Conservation (phyloP, 2,329 filamentous ascomycete species). For the Hansfordia pulvinata region DNA sequence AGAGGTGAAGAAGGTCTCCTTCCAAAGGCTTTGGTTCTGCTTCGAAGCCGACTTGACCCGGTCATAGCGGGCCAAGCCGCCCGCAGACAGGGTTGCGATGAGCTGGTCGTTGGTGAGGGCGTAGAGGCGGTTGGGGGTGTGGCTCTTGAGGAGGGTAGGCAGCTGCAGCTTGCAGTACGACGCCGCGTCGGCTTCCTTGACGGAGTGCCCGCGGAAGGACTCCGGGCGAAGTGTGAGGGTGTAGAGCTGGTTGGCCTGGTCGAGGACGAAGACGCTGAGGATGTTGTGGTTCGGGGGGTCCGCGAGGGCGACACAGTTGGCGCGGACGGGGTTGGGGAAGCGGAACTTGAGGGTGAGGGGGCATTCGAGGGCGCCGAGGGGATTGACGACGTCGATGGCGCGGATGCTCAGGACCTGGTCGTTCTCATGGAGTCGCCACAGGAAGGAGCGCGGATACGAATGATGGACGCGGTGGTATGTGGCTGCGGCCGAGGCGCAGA, state of each 20-base stretch:
- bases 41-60: conserved; percentile 26
- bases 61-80: conserved; percentile 59
- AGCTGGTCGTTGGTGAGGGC: conserved; percentile 62
- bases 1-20: conserved; percentile 59
- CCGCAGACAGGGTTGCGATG: conserved; percentile 70
- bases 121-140: conserved; percentile 67
- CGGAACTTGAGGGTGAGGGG: conserved; percentile 64
- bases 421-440: conserved; percentile 81
- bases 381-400: conserved; percentile 66
- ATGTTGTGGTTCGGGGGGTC: conserved; percentile 55
- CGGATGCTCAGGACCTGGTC: conserved; percentile 71
- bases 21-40: conserved; percentile 35
- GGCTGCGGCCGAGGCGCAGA: conserved; percentile 66
- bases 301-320: conserved; percentile 68
- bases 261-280: conserved; percentile 48
- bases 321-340: conserved; percentile 60
- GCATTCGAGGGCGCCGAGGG: conserved; percentile 50
- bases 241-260: conserved; percentile 66
- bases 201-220: conserved; percentile 58
- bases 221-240: conserved; percentile 73
- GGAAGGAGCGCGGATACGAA: conserved; percentile 67
- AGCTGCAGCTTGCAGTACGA: conserved; percentile 65
- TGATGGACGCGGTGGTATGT: conserved; percentile 73
- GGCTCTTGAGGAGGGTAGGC: conserved; percentile 55
- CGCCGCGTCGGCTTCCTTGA: conserved; percentile 58